phyloP scores from a whole-genome alignment of 1,139 yeast species.

The Scheffersomyces insectosa region DNA sequence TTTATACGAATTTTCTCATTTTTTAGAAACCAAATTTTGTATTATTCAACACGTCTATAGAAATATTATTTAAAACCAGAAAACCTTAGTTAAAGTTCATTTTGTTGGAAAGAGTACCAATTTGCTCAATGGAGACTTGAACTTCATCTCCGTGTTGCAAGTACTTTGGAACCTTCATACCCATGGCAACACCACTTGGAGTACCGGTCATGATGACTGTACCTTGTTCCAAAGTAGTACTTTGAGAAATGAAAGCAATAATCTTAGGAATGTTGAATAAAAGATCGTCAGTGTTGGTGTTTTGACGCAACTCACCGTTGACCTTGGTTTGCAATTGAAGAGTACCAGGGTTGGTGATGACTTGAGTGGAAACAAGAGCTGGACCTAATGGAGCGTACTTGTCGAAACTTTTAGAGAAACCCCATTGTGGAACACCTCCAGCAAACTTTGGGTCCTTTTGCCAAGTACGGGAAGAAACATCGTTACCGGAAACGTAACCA shows the following conservation, averaged over 20 bases:
- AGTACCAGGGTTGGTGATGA: constrained; percentile 27
- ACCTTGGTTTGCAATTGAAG: constrained; percentile 30
- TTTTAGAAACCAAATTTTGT: no score
- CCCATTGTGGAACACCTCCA: constrained; percentile 52
- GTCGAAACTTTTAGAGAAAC: constrained; percentile 53
- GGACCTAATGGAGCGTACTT: constrained; percentile 59
- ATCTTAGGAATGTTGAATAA: constrained; percentile 47
- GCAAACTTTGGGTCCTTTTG: constrained; percentile 30
- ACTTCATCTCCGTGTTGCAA: constrained; percentile 47
- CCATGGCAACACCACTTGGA: constrained; percentile 55
- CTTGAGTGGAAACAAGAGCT: constrained; percentile 40
- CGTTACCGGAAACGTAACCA: constrained; percentile 57
- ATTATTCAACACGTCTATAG: no score
- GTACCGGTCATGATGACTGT: constrained; percentile 55
- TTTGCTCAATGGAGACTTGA: constrained; percentile 38
- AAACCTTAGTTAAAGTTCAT: constrained; percentile 17
- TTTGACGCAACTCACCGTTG: constrained; percentile 47
- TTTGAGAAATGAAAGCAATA: constrained; percentile 50
- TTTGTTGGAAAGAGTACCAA: constrained; percentile 45
- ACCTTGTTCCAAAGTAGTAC: constrained; percentile 51
- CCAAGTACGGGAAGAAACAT: constrained; percentile 56
- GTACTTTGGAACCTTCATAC: constrained; percentile 37
- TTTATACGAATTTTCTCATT: no score
- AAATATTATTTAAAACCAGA: no score
- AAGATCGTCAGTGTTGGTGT: constrained; percentile 47